These are phyloP conservation scores for Colletotrichum cuscutae DNA, from an alignment of 2,329 filamentous ascomycete genomes.

Conservation along the genomic window DNA sequence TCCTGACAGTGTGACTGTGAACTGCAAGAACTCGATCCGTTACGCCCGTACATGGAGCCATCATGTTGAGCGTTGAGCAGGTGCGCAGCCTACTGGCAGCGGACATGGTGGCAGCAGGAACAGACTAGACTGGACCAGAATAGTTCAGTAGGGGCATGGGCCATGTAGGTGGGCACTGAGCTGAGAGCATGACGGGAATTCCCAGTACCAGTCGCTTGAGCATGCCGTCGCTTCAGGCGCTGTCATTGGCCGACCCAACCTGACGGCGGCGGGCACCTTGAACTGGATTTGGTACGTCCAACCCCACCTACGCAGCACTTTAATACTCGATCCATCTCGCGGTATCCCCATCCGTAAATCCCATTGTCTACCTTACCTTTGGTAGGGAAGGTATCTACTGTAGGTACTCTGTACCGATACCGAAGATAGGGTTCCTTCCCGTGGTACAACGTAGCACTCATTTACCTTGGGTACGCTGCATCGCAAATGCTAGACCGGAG, in stretches of 20 bases:
- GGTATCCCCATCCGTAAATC: too few species aligned
- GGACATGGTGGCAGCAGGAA: background rate
- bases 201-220: conserved; percentile 26
- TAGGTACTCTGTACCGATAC: too few species aligned
- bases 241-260: conserved; percentile 19
- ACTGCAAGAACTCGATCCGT: background rate
- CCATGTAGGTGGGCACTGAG: background rate
- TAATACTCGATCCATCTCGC: too few species aligned
- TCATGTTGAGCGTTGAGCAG: background rate
- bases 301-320: too few species aligned
- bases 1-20: background rate
- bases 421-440: too few species aligned
- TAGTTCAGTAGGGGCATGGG: background rate
- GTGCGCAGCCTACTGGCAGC: background rate
- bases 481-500: too few species aligned
- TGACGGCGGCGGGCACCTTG: background rate
- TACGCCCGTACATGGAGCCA: background rate
- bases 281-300: background rate
- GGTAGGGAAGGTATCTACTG: too few species aligned
- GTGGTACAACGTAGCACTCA: too few species aligned
- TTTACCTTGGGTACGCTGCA: too few species aligned
- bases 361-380: too few species aligned
- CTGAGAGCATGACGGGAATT: background rate
- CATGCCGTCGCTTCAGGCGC: conserved; percentile 18
- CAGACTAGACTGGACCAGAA: background rate